These are phyloP conservation scores for Mucor circinelloides DNA, from an alignment of 371 early-diverging fungal genomes.

Conservation along the genomic window DNA sequence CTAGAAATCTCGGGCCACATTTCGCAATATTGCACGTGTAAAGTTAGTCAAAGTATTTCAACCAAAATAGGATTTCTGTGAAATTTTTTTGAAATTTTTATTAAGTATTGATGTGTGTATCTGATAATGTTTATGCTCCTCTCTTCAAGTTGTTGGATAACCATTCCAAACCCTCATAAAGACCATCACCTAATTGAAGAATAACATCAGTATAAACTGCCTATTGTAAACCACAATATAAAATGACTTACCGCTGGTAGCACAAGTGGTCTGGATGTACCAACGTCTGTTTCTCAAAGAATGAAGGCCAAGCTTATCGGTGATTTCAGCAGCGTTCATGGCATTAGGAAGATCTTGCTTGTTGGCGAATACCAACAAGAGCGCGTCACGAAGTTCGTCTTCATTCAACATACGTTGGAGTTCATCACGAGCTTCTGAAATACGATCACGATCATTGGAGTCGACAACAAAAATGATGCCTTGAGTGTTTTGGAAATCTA, in stretches of 20 bases:
- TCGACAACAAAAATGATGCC: constrained; percentile 98
- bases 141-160: constrained; percentile 56
- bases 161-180: constrained; percentile 94
- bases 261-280: constrained; percentile 92
- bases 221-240: background rate
- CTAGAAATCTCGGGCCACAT: background rate
- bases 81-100: background rate
- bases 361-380: constrained; percentile 94
- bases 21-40: constrained; percentile 21
- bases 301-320: constrained; percentile 88
- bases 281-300: constrained; percentile 89
- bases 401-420: constrained; percentile 88
- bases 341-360: constrained; percentile 97
- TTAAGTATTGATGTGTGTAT: background rate
- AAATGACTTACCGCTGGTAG: constrained; percentile 74
- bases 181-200: constrained; percentile 72
- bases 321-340: constrained; percentile 92
- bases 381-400: constrained; percentile 91
- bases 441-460: constrained; percentile 90
- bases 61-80: constrained; percentile 23
- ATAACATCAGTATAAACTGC: background rate
- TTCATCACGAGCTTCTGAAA: constrained; percentile 87
- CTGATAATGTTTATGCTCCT: constrained; percentile 27
- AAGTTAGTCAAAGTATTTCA: constrained; percentile 26
- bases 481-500: constrained; percentile 92